phyloP scores from a whole-genome alignment of 1,284 basidiomycete genomes.

The Anthracocystis setariae region DNA sequence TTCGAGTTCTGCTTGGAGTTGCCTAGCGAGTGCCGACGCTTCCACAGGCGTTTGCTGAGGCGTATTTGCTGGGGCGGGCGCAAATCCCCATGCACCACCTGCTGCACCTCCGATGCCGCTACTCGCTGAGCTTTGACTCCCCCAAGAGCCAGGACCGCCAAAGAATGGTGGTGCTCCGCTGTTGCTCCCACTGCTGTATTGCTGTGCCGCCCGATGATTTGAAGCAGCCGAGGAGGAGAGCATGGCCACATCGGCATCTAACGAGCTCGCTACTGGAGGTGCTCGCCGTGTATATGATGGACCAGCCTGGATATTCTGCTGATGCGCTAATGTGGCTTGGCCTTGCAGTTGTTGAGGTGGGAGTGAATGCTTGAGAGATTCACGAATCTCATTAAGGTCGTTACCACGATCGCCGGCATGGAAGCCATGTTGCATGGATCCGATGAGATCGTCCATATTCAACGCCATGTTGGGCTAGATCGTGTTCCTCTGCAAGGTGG shows the following conservation, averaged over 20 bases:
- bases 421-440: conserved; percentile 58
- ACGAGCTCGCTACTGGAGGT: conserved; percentile 11
- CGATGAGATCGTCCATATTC: conserved; percentile 62
- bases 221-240: conserved; percentile 26
- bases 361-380: conserved; percentile 47
- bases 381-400: conserved; percentile 55
- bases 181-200: conserved; percentile 1
- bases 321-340: not conserved
- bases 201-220: not conserved
- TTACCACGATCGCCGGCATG: conserved; percentile 57
- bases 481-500: not conserved
- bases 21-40: conserved; percentile 37
- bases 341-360: conserved; percentile 10
- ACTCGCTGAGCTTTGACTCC: conserved; percentile 15
- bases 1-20: conserved; percentile 46
- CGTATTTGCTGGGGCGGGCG: conserved; percentile 50
- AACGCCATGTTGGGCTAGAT: conserved; percentile 44
- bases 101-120: conserved; percentile 10
- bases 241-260: conserved; percentile 51
- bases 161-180: conserved; percentile 16
- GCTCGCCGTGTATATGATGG: conserved; percentile 1
- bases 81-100: conserved; percentile 20
- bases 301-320: not conserved
- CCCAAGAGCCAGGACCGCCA: conserved; percentile 30
- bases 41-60: conserved; percentile 56